Percentiles rank a stretch among this genome's conserved stretches.
Conservation (phyloP, 352 stramenopile species). For the Phytophthora sp. region DNA sequence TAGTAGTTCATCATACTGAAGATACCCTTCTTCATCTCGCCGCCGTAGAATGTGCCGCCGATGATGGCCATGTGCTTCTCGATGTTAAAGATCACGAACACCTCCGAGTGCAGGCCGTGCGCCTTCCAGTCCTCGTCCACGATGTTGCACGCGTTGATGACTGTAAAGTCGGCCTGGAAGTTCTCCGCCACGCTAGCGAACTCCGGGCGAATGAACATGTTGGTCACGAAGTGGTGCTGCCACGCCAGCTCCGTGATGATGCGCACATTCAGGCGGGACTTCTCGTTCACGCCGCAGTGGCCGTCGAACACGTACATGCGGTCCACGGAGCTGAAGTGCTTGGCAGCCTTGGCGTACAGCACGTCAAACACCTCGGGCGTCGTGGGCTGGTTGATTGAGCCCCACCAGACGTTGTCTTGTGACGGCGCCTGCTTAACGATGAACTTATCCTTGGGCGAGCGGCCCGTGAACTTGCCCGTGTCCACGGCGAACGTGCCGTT, state of each 20-base stretch:
- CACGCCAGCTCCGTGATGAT: constrained; percentile 98
- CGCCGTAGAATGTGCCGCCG: constrained; percentile 96
- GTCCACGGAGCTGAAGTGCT: constrained; percentile 93
- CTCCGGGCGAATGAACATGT: constrained; percentile 95
- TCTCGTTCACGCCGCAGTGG: constrained; percentile 94
- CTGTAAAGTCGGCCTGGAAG: constrained; percentile 97
- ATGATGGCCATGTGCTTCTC: constrained; percentile 96
- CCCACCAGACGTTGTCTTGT: constrained; percentile 97
- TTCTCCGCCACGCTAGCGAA: constrained; percentile 85
- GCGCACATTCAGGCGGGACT: constrained; percentile 94
- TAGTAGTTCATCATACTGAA: constrained; percentile 99
- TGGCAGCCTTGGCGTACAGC: constrained; percentile 93
- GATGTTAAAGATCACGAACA: constrained; percentile 97
- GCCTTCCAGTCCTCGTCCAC: constrained; percentile 94
- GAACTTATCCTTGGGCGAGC: constrained; percentile 98
- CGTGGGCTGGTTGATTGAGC: constrained; percentile 96
- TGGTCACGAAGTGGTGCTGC: constrained; percentile 98
- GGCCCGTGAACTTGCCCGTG: constrained; percentile 99
- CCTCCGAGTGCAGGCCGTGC: constrained; percentile 95
- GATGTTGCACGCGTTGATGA: constrained; percentile 97
- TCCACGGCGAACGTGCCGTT: constrained; percentile 96
- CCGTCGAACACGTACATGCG: constrained; percentile 97
- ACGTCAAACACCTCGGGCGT: constrained; percentile 95
- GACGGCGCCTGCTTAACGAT: constrained; percentile 94
- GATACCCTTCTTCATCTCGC: constrained; percentile 99